Base-by-base conservation (phyloP, 2,329 filamentous ascomycete species). In the Fusarium ramigenum region DNA sequence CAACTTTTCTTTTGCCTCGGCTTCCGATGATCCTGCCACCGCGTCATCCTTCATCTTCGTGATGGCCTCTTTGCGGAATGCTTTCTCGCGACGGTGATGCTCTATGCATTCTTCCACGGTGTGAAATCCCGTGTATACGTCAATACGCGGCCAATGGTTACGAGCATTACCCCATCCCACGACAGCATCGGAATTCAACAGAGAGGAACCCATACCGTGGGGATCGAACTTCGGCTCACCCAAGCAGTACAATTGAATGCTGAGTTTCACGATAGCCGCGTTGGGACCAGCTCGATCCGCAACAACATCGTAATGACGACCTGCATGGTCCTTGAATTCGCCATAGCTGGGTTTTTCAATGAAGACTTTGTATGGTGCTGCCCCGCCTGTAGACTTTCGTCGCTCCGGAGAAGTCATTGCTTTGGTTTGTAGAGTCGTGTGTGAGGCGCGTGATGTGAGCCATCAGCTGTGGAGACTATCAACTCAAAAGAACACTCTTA, bases 281-380 rank as follows among this genome's bases (percentile, higher is more conserved):
- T 36, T 16, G 1, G 23, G 25, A 15, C 50, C 50, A 28, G 25
- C 15, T 40, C 34, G 15, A n/a, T 2, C 2, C 9, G 37, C 7
- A 9, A 25, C 7, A 8, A 46, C 9, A 18, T 37, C 39, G 30
- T 74, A 73, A 4, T 25, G 43, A 14, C 47, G 49, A 12, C 58
- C 58, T 7, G 40, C 18, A 15, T 74, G 61, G n/a, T 73, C 67
- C 19, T 46, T 93, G 89, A 61, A 67, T 18, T 28, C n/a, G 25
- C 28, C 30, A 8, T 49, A 37, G 1, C 2, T 32, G 15, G 12
- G 3, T 4, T 61, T 28, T n/a, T 1, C 25, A 19, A 25, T 11
- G 8, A 23, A 21, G 14, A 25, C n/a, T 36, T 43, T 60, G 11
- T 28, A n/a, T 14, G 40, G 25, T 36, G 16, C 14, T 43, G 11